Conservation (phyloP, 1,284 basidiomycete genomes). For the Omphalotus olearius region DNA sequence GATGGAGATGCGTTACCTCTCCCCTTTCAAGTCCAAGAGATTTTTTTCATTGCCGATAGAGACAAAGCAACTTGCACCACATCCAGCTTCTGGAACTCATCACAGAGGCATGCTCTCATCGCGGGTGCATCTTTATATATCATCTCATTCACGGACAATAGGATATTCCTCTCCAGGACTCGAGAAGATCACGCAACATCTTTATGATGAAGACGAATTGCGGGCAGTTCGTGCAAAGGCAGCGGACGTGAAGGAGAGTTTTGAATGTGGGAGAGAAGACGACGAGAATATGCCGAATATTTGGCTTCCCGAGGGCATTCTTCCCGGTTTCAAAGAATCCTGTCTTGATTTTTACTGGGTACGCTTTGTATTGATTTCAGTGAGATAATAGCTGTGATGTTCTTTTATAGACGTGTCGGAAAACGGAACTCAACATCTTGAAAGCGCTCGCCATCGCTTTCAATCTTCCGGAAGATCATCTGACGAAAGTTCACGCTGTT, state of each 20-base stretch:
- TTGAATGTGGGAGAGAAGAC: slow-evolving; percentile 47
- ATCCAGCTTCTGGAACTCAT: slow-evolving; percentile 47
- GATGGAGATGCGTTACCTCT: neutral
- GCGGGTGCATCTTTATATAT: neutral
- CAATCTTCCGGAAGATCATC: slow-evolving; percentile 41
- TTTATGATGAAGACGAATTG: slow-evolving; percentile 34
- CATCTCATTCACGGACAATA: slow-evolving; percentile 16
- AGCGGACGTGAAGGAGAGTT: slow-evolving; percentile 52
- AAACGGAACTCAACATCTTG: slow-evolving; percentile 39
- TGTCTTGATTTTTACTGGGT: slow-evolving; percentile 54
- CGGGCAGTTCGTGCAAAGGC: slow-evolving; percentile 28
- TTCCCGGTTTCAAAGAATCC: slow-evolving; percentile 50
- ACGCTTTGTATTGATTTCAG: slow-evolving; percentile 1
- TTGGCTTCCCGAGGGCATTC: slow-evolving; percentile 49
- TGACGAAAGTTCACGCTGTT: slow-evolving; percentile 36
- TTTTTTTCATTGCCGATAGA: slow-evolving; percentile 50
- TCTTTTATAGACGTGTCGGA: slow-evolving; percentile 31
- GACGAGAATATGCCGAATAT: slow-evolving; percentile 47
- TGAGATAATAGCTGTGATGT: neutral
- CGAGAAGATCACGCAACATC: slow-evolving; percentile 41
- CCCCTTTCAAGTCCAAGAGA: slow-evolving; percentile 33
- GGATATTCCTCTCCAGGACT: slow-evolving; percentile 44
- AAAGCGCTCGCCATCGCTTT: slow-evolving; percentile 48
- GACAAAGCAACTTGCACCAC: slow-evolving; percentile 50
- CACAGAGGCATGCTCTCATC: slow-evolving; percentile 37